These are phyloP conservation scores for Botryotinia narcissicola DNA, from an alignment of 2,329 filamentous ascomycete species.

Conservation along the genomic window DNA sequence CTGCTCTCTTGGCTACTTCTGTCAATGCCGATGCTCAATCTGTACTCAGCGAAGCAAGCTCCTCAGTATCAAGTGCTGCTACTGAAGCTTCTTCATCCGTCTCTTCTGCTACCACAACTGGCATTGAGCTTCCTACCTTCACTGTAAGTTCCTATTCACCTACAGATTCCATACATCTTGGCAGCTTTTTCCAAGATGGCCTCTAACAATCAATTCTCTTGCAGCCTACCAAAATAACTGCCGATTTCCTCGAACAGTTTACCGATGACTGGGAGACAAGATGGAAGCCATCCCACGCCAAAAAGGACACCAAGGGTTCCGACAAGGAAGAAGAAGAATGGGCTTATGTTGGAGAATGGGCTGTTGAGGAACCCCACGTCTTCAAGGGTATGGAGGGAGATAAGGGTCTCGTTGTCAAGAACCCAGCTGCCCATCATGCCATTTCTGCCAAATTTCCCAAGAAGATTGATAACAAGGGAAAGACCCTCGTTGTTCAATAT, in stretches of 20 bases:
- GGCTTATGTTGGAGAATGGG: conserved; percentile 96
- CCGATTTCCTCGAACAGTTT: conserved; percentile 97
- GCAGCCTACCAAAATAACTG: conserved; percentile 84
- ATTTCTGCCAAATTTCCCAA: conserved; percentile 98
- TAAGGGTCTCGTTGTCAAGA: conserved; percentile 97
- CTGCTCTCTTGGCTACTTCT: conserved; percentile 68
- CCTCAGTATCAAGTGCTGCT: conserved; percentile 39
- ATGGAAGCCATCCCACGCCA: conserved; percentile 94
- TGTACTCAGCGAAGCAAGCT: conserved; percentile 48
- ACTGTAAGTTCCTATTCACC: conserved; percentile 60
- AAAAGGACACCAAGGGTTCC: conserved; percentile 79
- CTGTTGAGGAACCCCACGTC: conserved; percentile 88
- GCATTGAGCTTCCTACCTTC: conserved; percentile 74
- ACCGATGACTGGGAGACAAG: conserved; percentile 90
- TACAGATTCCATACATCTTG: conserved; percentile 29
- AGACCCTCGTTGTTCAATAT: conserved; percentile 96
- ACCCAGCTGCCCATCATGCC: conserved; percentile 95
- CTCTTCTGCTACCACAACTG: conserved; percentile 49
- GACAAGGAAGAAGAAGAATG: conserved; percentile 75
- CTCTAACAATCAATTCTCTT: conserved; percentile 21
- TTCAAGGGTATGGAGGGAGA: conserved; percentile 92
- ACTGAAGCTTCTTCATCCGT: conserved; percentile 42
- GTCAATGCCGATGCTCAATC: conserved; percentile 66
- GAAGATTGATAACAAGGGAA: conserved; percentile 95
- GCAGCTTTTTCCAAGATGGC: background rate